Evolutionary conservation across 2,329 filamentous ascomycete species (phyloP), one percentile per base, ranked within the genome.

Genomic region (Neocucurbitaria cava): DNA sequence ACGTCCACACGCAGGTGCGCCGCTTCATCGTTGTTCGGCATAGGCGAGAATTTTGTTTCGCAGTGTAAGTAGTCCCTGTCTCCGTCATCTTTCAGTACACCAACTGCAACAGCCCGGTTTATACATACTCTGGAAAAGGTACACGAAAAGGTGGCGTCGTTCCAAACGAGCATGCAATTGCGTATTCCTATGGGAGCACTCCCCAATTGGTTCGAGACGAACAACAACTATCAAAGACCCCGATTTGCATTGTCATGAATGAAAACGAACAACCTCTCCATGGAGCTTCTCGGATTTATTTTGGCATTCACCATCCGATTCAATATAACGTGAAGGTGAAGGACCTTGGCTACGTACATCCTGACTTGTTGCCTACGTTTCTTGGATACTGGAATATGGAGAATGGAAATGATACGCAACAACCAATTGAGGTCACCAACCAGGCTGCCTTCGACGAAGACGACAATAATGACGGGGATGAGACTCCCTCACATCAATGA

Each of bases 11-110:
- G 2, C 42, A 64, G 3, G 51, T 64, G 5, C 59, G 64, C 0
- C 54, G 64, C 0, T 66, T 66, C 31, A 50, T 65, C 11, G 53
- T 64, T 2, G 44, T 56, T 0, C 43, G 42, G 10, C 33, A 39
- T 1, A 58, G 18, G 41, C 21, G 42, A 13, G 64, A 23, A 11
- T 66, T 58, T 23, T 64, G 54, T 41, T 62, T 47, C 30, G 62
- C 60, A 3, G n/a, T 38, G 35, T 38, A 38, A 7, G 35, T 38
- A 17, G n/a, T n/a, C n/a, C n/a, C 31, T 8, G n/a, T 4, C 15
- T n/a, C 18, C n/a, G n/a, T 18, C 17, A n/a, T 13, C 4, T 35
- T 35, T 35, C 9, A 18, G 9, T 38, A 4, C 18, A 26, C 24
- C 9, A 26, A 26, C 9, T 26, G 24, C 24, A 26, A 35, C 18